A percentile compares a stretch with the other conserved stretches of the same genome.
Conservation (phyloP, 176 grass and related monocot genomes). For the Lolium multiflorum region DNA sequence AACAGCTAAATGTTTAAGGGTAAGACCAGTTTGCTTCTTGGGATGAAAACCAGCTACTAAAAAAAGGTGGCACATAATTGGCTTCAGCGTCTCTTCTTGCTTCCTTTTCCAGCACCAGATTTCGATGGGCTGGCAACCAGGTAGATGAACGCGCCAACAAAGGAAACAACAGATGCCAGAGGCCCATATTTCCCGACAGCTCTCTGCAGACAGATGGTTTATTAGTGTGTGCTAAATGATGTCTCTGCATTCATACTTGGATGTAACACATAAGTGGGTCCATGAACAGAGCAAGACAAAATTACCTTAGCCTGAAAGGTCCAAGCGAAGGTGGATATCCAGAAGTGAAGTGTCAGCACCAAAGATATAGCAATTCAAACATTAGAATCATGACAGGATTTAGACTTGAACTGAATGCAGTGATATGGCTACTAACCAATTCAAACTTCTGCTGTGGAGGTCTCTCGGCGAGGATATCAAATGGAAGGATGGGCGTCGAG, state of each 20-base stretch:
- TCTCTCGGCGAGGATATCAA: constrained; percentile 71
- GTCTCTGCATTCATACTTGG: not conserved
- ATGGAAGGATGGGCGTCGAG: constrained; percentile 58
- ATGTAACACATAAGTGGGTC: constrained; percentile 2
- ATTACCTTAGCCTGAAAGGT: constrained; percentile 78
- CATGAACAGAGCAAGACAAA: not conserved
- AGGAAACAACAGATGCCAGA: constrained; percentile 58
- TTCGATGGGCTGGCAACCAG: constrained; percentile 63
- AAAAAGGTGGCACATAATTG: not conserved
- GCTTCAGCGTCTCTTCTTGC: constrained; percentile 76
- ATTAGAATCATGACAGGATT: constrained; percentile 22
- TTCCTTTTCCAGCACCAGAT: constrained; percentile 45
- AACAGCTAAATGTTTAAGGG: not conserved
- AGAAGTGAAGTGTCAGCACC: constrained; percentile 8
- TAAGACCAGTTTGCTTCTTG: constrained; percentile 7
- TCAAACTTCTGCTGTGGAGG: constrained; percentile 67
- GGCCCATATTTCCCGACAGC: constrained; percentile 59
- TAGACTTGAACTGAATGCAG: constrained; percentile 9
- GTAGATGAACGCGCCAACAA: constrained; percentile 64
- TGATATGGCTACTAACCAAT: constrained; percentile 58
- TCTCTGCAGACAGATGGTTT: constrained; percentile 46
- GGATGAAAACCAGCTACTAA: constrained; percentile 5
- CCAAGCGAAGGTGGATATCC: not conserved
- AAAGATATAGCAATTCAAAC: not conserved
- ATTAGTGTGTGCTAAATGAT: not conserved